Evolutionary conservation across 2,329 filamentous ascomycete species (phyloP), one percentile per base, ranked within the genome.

Genomic region (Amauroascus niger): DNA sequence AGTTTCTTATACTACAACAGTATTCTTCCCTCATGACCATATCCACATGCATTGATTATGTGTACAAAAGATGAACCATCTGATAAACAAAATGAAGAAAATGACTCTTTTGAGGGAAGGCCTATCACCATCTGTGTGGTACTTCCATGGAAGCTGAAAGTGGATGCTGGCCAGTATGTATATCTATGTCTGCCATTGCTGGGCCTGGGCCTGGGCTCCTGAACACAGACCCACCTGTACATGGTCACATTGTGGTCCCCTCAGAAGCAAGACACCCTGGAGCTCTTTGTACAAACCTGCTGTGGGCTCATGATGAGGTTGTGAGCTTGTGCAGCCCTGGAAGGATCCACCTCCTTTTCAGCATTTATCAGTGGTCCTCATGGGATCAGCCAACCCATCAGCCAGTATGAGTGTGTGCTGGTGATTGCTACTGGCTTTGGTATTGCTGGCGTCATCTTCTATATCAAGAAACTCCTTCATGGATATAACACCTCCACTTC

Each of bases 351-450:
- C 18, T 57, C 39, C 26, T 62, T 53, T 41, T 37, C 40, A 22
- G 54, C 59, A 0, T 56, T 67, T 14, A 60, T 68, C 41, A 62
- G 57, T 51, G 60, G 64, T 22, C 65, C 62, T 26, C 55, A 69
- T 40, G 60, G 65, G 14, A 60, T 33, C 11, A 64, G 55, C 47
- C 51, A 60, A 35, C 49, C 50, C 16, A 58, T 65, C 13, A 54
- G 55, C 2, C 51, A 64, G 18, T 68, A 63, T 55, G 57, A 65
- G 45, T 64, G 49, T 24, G 58, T 69, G 35, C 47, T 69, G 8
- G 62, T 69, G 53, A 55, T 69, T n/a, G 62, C 65, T 13, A 67
- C 56, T 51, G 61, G 61, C 24, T 65, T 64, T 35, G 60, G 65
- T 3, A 66, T 69, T 26, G 58, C 58, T 24, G 59, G 58, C 26